Conservation (phyloP, 768 basidiomycete genomes). For the Calocera viscosa region DNA sequence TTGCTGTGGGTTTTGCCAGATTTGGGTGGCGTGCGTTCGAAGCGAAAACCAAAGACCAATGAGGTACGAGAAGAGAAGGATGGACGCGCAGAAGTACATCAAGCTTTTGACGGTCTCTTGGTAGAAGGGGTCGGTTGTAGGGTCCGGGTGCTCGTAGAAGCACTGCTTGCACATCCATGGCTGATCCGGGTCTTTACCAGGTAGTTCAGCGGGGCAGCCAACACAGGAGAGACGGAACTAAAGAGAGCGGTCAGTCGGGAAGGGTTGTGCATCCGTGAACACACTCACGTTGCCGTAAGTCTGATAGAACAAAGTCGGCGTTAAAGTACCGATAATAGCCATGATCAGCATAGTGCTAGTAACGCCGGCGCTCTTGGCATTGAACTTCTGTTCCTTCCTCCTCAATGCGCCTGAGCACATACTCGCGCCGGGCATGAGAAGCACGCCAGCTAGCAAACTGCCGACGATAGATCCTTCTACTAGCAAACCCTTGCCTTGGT, state of each 20-base stretch:
- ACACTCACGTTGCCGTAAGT: conserved; percentile 84
- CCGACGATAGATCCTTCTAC: conserved; percentile 97
- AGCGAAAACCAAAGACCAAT: conserved; percentile 98
- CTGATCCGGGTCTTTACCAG: conserved; percentile 20
- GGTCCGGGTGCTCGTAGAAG: conserved; percentile 89
- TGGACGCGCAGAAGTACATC: conserved; percentile 90
- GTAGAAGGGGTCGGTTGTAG: conserved; percentile 89
- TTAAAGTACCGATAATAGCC: conserved; percentile 93
- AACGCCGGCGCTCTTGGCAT: conserved; percentile 97
- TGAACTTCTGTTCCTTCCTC: conserved; percentile 94
- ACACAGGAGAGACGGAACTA: conserved; percentile 82
- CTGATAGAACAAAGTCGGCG: conserved; percentile 95
- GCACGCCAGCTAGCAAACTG: conserved; percentile 83
- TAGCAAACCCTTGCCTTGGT: conserved; percentile 80
- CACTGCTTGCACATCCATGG: conserved; percentile 86
- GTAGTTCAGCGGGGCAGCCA: conserved; percentile 46
- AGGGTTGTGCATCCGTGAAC: conserved; percentile 16
- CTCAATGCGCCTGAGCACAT: conserved; percentile 86
- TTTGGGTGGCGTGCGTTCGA: conserved; percentile 92
- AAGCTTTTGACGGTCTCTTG: conserved; percentile 87
- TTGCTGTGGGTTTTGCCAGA: conserved; percentile 95
- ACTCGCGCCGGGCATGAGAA: conserved; percentile 92
- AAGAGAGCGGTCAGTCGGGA: conserved; percentile 24
- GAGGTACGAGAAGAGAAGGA: conserved; percentile 90
- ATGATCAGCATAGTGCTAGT: conserved; percentile 99